Evolutionary conservation across 1,139 yeast species (phyloP).

Genomic region (Debaryomycetaceae sp.): DNA sequence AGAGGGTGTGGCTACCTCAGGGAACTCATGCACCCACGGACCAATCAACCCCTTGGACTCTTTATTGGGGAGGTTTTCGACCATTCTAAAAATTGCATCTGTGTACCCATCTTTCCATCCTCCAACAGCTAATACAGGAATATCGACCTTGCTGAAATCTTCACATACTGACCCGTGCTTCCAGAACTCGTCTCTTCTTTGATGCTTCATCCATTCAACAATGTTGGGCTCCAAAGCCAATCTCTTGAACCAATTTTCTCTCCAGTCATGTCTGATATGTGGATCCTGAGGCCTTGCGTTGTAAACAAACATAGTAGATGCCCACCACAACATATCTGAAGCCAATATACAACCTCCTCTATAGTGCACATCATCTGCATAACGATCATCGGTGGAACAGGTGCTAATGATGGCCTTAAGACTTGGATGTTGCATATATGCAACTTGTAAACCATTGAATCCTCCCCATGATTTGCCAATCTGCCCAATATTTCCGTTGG

Average conservation of each 20-base stretch:
- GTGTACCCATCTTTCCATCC: constrained; percentile 46
- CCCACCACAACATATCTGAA: constrained; percentile 45
- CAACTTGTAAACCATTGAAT: constrained; percentile 39
- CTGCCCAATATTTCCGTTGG: constrained; percentile 40
- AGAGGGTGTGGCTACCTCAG: constrained; percentile 40
- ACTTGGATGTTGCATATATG: constrained; percentile 41
- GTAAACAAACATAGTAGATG: constrained; percentile 37
- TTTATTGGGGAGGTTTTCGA: constrained; percentile 27
- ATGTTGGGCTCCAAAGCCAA: constrained; percentile 32
- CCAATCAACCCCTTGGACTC: constrained; percentile 30
- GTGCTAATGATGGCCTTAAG: constrained; percentile 36
- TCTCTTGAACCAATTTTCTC: constrained; percentile 32
- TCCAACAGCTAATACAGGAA: constrained; percentile 39
- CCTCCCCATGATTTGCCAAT: constrained; percentile 49
- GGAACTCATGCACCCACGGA: constrained; percentile 46
- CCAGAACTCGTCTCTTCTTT: constrained; percentile 39
- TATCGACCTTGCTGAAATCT: constrained; percentile 30
- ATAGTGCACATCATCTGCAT: constrained; percentile 42
- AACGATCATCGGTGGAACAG: constrained; percentile 42
- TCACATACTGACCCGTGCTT: constrained; percentile 41
- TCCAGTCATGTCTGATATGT: constrained; percentile 32
- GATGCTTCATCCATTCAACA: constrained; percentile 36
- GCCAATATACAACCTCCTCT: constrained; percentile 41
- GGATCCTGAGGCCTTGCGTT: constrained; percentile 44
- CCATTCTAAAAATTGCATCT: constrained; percentile 36